phyloP scores from a whole-genome alignment of 768 basidiomycete genomes.

The Boletus reticulatus region DNA sequence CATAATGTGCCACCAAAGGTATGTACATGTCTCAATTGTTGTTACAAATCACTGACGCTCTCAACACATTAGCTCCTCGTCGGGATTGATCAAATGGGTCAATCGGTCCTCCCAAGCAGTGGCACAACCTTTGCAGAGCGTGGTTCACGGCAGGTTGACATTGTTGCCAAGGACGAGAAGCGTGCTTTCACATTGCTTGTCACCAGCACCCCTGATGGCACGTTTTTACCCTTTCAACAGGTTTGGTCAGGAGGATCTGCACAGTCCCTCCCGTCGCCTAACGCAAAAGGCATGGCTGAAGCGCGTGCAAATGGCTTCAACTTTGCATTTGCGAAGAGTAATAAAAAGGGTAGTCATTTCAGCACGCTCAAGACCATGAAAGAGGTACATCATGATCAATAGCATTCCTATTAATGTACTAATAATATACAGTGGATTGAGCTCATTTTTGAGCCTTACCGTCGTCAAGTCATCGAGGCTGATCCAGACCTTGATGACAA shows the following conservation, averaged over 20 bases:
- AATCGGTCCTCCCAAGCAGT: not conserved
- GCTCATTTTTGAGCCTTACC: slow-evolving; percentile 15
- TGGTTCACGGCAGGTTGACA: not conserved
- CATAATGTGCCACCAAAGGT: too few relatives aligned
- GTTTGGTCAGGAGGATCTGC: slow-evolving; percentile 24
- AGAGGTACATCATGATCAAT: not conserved
- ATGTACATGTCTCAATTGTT: too few relatives aligned
- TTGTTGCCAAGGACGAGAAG: not conserved
- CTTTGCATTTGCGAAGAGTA: slow-evolving; percentile 21
- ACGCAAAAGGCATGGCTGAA: slow-evolving; percentile 7
- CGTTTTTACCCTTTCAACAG: slow-evolving; percentile 33
- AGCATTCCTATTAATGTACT: not conserved
- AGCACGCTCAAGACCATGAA: slow-evolving; percentile 30
- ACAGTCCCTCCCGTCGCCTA: slow-evolving; percentile 13
- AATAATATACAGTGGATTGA: slow-evolving; percentile 9
- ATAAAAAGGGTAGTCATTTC: slow-evolving; percentile 16
- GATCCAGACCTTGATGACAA: slow-evolving; percentile 8
- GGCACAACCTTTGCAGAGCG: not conserved
- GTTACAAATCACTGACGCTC: too few relatives aligned
- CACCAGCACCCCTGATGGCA: slow-evolving; percentile 20
- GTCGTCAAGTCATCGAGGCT: slow-evolving; percentile 2
- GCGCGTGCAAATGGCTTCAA: slow-evolving; percentile 18
- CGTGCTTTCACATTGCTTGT: slow-evolving; percentile 31
- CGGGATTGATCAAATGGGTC: not conserved
- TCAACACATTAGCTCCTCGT: too few relatives aligned